Conservation (phyloP, 129 eudicot species). For the Lactuca sativa region DNA sequence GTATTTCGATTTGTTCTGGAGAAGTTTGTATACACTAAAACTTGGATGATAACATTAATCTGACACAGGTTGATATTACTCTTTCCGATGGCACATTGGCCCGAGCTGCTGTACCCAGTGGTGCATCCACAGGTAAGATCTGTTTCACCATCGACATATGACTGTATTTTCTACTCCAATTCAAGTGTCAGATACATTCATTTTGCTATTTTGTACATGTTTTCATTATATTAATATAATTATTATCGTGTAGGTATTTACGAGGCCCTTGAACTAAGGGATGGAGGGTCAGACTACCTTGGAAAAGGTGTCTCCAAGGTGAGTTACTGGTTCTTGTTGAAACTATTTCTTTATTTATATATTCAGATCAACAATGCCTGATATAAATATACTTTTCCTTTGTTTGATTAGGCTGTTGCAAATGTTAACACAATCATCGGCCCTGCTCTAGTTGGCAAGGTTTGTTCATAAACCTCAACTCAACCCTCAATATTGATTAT, state of each 20-base stretch:
- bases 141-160: neutral
- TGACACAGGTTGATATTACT: slow-evolving; percentile 67
- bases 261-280: slow-evolving; percentile 96
- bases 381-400: neutral
- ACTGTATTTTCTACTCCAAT: neutral
- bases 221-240: neutral
- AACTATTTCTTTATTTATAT: slow-evolving; percentile 1
- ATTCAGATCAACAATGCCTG: slow-evolving; percentile 6
- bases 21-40: neutral
- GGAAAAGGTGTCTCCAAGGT: slow-evolving; percentile 99
- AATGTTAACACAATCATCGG: slow-evolving; percentile 84
- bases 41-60: neutral
- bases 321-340: slow-evolving; percentile 8
- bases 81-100: slow-evolving; percentile 61
- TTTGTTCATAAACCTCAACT: slow-evolving; percentile 31
- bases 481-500: neutral
- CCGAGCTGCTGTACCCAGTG: slow-evolving; percentile 98
- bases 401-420: slow-evolving; percentile 64
- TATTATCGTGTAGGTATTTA: slow-evolving; percentile 55
- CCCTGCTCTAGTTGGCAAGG: slow-evolving; percentile 97
- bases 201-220: neutral
- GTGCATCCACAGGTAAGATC: slow-evolving; percentile 95
- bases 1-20: neutral
- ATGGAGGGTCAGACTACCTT: slow-evolving; percentile 95
- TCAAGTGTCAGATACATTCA: neutral